phyloP scores from a whole-genome alignment of 306 rosid species.

The Rosa lucieae region DNA sequence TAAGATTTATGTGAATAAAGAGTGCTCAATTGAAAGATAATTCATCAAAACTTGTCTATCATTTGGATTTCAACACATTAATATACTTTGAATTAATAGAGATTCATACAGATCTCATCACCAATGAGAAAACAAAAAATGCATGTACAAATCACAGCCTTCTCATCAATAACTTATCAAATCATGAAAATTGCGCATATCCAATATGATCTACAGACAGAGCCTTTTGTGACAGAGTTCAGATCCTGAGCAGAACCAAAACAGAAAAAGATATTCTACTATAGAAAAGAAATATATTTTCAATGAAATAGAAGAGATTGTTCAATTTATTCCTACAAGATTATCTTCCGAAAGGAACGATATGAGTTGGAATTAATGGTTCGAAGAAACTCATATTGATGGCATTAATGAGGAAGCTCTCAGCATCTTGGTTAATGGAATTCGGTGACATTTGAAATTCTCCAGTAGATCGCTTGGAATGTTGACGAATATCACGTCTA shows the following conservation, averaged over 20 bases:
- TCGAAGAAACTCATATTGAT: constrained; percentile 86
- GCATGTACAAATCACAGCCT: too few relatives aligned
- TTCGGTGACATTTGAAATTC: constrained; percentile 47
- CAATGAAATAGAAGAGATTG: too few relatives aligned
- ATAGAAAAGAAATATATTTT: neutral
- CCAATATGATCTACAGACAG: too few relatives aligned
- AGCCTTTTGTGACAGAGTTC: neutral
- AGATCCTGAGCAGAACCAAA: constrained; percentile 20
- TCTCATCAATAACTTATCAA: neutral
- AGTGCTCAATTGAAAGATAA: too few relatives aligned
- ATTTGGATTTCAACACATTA: neutral
- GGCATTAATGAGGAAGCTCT: constrained; percentile 79
- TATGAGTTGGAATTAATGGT: constrained; percentile 13
- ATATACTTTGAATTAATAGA: neutral
- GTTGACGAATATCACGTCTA: constrained; percentile 36
- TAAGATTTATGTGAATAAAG: too few relatives aligned
- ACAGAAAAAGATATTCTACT: neutral
- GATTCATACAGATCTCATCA: constrained; percentile 4
- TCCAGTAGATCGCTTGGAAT: constrained; percentile 43
- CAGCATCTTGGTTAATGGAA: constrained; percentile 56
- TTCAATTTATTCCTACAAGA: too few relatives aligned
- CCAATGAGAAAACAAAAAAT: too few relatives aligned
- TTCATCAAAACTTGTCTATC: too few relatives aligned
- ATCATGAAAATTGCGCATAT: neutral
- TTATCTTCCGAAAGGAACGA: too few relatives aligned